Base-by-base conservation (phyloP, 2,329 filamentous ascomycete species). In the Aspergillus jensenii region DNA sequence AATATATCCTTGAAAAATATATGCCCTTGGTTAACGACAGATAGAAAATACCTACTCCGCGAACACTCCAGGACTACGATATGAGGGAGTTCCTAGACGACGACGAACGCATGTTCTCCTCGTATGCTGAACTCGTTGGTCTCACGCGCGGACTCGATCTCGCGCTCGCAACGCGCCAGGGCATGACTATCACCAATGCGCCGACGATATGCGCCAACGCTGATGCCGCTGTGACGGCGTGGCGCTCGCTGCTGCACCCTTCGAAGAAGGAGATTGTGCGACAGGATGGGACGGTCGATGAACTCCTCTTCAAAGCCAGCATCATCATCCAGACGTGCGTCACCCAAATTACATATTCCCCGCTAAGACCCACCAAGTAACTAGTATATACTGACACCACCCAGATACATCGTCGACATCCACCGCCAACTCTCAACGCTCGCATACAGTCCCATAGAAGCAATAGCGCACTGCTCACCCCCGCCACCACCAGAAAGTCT, bases 301-400 rank as follows among this genome's bases (percentile, higher is more conserved):
- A 70, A 73, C 87, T 95, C 81, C 85, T 95, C 69, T 95, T 95
- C 75, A 90, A 93, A 71, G 91, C 90, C 1, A 86, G 90, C 63
- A 90, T 93, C 82, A 89, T 93, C 67, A 81, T 81, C 46, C 73
- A 81, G 37, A 66, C 62, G 66, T 70, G 55, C 43, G 63, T 54
- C 2, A 81, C 89, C 60, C 1, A 21, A 21, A 21, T 21, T 21
- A 4, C 21, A 21, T 2, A 23, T 3, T n/a, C 15, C 17, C 11
- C 14, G 6, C 14, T 12, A 8, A 21, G 21, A 21, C 3, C 3
- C 21, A 21, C 21, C 21, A 21, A 21, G 21, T 4, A 21, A 21
- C 21, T 4, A 21, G 19, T 21, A 21, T 21, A 21, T 21, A 37
- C 52, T 44, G 33, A 21, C 35, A n/a, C 4, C 3, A 46, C 1